Percentiles rank a stretch among this genome's conserved stretches.
These are phyloP conservation scores for Naganishia vishniacii DNA, from an alignment of 768 basidiomycete species.

Conservation along the genomic window DNA sequence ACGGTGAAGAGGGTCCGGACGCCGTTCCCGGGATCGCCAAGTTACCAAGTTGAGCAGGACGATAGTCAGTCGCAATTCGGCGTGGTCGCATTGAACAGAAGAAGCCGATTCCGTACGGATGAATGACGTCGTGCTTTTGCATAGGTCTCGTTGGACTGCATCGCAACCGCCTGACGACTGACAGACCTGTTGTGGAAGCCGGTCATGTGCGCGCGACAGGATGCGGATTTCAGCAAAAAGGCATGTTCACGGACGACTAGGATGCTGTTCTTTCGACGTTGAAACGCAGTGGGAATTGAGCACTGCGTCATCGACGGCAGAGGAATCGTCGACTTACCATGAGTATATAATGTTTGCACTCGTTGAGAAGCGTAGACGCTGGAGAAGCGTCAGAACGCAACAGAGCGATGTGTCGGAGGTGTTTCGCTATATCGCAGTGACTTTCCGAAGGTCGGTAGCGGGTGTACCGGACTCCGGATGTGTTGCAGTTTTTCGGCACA, in stretches of 20 bases:
- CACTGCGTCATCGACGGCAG: slow-evolving; percentile 25
- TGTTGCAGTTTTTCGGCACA: neutral
- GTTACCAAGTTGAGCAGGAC: no score
- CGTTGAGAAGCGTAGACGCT: no score
- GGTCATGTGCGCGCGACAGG: slow-evolving; percentile 20
- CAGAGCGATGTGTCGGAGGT: neutral
- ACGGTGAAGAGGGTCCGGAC: no score
- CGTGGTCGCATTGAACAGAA: no score
- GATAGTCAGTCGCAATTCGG: no score
- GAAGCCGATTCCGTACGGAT: no score
- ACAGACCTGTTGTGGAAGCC: slow-evolving; percentile 32
- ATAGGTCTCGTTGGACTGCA: slow-evolving; percentile 34
- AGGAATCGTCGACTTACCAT: no score
- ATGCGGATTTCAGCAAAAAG: slow-evolving; percentile 22
- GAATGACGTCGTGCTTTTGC: no score
- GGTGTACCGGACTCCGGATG: neutral
- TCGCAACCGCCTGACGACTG: slow-evolving; percentile 36
- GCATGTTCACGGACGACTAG: slow-evolving; percentile 23
- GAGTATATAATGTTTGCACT: no score
- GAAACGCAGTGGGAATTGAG: slow-evolving; percentile 22
- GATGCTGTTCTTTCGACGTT: slow-evolving; percentile 9
- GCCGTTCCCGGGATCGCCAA: no score
- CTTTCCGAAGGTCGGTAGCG: neutral
- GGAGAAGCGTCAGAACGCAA: no score
- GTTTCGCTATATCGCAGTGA: neutral